phyloP scores from a whole-genome alignment of 768 basidiomycete species.

The Calocybe indica region DNA sequence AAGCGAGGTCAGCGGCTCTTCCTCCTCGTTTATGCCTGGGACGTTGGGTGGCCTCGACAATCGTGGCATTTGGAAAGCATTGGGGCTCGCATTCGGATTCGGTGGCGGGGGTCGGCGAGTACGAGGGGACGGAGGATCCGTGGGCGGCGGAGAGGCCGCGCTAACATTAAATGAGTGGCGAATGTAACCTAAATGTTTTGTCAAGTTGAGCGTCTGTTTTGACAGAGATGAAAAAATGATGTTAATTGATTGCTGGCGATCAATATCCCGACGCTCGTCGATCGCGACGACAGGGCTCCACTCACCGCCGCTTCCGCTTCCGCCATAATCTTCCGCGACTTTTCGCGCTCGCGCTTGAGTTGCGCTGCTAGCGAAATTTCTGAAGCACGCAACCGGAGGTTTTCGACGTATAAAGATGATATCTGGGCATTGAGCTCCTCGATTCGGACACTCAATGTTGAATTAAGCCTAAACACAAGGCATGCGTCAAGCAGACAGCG shows the following conservation, averaged over 20 bases:
- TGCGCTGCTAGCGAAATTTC: slow-evolving; percentile 72
- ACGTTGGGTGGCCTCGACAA: slow-evolving; percentile 62
- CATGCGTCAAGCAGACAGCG: neutral
- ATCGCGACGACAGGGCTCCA: slow-evolving; percentile 8
- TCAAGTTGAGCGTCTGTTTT: slow-evolving; percentile 47
- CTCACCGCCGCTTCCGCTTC: slow-evolving; percentile 73
- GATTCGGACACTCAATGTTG: slow-evolving; percentile 76
- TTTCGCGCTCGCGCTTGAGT: slow-evolving; percentile 77
- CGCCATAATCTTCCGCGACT: slow-evolving; percentile 61
- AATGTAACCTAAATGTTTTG: slow-evolving; percentile 59
- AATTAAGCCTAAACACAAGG: slow-evolving; percentile 57
- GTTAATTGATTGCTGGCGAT: slow-evolving; percentile 3
- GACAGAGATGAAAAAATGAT: neutral
- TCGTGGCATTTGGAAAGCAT: slow-evolving; percentile 45
- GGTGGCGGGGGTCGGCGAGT: slow-evolving; percentile 41
- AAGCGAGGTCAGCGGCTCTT: slow-evolving; percentile 44
- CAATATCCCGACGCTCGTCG: neutral
- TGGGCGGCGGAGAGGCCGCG: slow-evolving; percentile 24
- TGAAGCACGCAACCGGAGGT: slow-evolving; percentile 73
- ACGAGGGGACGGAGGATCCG: slow-evolving; percentile 42
- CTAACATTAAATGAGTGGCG: slow-evolving; percentile 55
- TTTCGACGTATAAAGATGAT: slow-evolving; percentile 77
- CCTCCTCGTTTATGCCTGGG: slow-evolving; percentile 64
- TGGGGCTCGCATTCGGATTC: slow-evolving; percentile 23
- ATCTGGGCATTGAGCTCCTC: slow-evolving; percentile 83